A percentile compares a stretch with the other conserved stretches of the same genome.
Evolutionary conservation across 768 basidiomycete genomes (phyloP).

Genomic region (Russula dissimulans): DNA sequence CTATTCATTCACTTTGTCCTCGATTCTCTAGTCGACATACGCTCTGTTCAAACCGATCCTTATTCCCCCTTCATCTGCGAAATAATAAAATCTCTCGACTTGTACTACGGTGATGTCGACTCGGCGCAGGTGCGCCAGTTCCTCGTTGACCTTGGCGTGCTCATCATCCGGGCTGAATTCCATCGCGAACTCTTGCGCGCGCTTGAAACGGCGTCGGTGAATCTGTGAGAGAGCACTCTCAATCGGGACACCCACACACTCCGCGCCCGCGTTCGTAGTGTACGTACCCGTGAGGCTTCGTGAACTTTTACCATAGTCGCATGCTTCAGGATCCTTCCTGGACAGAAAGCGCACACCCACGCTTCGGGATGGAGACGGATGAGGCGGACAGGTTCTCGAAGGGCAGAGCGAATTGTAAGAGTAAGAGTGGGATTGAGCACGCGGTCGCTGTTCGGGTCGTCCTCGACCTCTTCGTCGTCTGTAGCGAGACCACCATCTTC

Average conservation of each 20-base stretch:
- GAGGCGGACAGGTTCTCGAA: constrained; percentile 55
- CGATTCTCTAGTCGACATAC: constrained; percentile 40
- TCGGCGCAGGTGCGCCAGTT: constrained; percentile 36
- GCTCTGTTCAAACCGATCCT: constrained; percentile 51
- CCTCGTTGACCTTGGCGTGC: constrained; percentile 61
- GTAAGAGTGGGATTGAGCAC: constrained; percentile 29
- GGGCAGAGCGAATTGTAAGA: constrained; percentile 49
- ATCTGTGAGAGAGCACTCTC: constrained; percentile 44
- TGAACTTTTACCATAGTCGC: constrained; percentile 48
- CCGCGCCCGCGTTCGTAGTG: constrained; percentile 30
- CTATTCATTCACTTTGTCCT: constrained; percentile 51
- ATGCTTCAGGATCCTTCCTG: constrained; percentile 62
- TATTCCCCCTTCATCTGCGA: constrained; percentile 42
- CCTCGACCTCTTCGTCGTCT: constrained; percentile 22
- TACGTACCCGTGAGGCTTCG: constrained; percentile 46
- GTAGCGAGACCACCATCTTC: constrained; percentile 15
- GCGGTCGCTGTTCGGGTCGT: constrained; percentile 20
- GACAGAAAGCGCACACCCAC: constrained; percentile 59
- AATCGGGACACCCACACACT: too few species aligned
- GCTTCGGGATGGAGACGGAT: constrained; percentile 46
- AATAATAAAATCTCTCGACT: constrained; percentile 50
- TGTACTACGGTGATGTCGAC: constrained; percentile 27
- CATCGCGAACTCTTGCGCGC: constrained; percentile 37
- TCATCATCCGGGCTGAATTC: constrained; percentile 35
- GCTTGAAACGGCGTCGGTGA: constrained; percentile 51